These are phyloP conservation scores for Lentithecium fluviatile DNA, from an alignment of 495 filamentous ascomycete genomes.

Conservation along the genomic window DNA sequence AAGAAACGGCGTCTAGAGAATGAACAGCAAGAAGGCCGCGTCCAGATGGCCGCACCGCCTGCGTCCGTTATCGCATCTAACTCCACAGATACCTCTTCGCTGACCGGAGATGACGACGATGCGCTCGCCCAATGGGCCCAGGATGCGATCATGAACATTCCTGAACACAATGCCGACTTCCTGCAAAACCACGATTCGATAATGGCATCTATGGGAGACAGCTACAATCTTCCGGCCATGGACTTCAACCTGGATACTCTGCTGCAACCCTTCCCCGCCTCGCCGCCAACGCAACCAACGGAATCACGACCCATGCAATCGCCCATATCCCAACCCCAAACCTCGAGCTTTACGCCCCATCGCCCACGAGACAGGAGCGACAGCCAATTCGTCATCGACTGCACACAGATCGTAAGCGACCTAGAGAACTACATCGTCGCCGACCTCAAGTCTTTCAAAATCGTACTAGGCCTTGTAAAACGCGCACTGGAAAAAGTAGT, in stretches of 20 bases:
- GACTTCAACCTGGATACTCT: slow-evolving; percentile 19
- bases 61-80: not conserved
- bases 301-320: not conserved
- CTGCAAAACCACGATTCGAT: not conserved
- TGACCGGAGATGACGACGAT: not conserved
- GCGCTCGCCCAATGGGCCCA: slow-evolving; percentile 1
- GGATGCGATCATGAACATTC: not conserved
- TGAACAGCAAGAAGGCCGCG: not conserved
- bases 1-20: not conserved
- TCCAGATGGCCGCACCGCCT: not conserved
- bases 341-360: not conserved
- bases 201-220: not conserved
- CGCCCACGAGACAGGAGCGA: not conserved
- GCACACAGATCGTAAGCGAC: slow-evolving; percentile 6
- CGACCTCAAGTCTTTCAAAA: slow-evolving; percentile 11
- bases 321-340: not conserved
- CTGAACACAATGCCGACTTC: not conserved
- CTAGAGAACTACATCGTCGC: slow-evolving; percentile 16
- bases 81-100: not conserved
- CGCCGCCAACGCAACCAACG: not conserved
- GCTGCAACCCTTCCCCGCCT: slow-evolving; percentile 1
- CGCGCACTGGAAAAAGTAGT: slow-evolving; percentile 1
- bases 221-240: not conserved
- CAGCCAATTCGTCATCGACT: slow-evolving; percentile 19
- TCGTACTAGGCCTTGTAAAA: slow-evolving; percentile 8